Base-by-base conservation (phyloP, 495 filamentous ascomycete genomes). In the Podospora comata region DNA sequence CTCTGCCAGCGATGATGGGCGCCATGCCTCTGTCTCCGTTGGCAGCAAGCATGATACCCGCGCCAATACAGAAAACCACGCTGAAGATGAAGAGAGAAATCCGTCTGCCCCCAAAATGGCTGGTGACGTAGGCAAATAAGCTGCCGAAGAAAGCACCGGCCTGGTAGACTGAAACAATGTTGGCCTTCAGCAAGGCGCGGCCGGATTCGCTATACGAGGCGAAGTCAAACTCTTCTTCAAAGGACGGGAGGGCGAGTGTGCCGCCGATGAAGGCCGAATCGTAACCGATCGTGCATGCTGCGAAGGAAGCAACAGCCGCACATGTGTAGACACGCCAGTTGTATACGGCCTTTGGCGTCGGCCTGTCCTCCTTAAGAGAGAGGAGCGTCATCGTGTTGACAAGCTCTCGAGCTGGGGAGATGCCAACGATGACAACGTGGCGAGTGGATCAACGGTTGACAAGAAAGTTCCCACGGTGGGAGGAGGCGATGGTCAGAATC, bases 281-380 rank as follows among this genome's bases (percentile, higher is more conserved):
- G 74, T 90, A 91, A 48, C 90, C 89, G 71, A 89, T 91, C 85
- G 87, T 90, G 68, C 87, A 88, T 69, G 89, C 86, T 69, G 88
- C 89, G 69, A 89, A 90, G 53, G 87, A 88, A 32, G 89, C 88
- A 53, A 90, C 80, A 30, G 81, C 78, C 5, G 88, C 87, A 59
- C 83, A 86, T 23, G 79, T 75, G 70, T 90, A 92, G 59, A 92
- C 84, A 53, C 88, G 81, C 89, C 89, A 92, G 80, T 92, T 92
- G 84, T 91, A 92, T 71, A 92, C 90, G 57, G 82, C 79, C 65
- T 79, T 78, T 1, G 88, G 88, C 72, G 89, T 89, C 32, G 87
- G 86, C 74, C 86, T 76, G 73, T 91, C 88, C 76, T 91, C 88
- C 64, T 86, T 83, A 60, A 89, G 77, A 23, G 79, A 78, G 67